Evolutionary conservation across 2,329 filamentous ascomycete species (phyloP), one percentile per base, ranked within the genome.

Genomic region (Pseudocercospora fijiensis): DNA sequence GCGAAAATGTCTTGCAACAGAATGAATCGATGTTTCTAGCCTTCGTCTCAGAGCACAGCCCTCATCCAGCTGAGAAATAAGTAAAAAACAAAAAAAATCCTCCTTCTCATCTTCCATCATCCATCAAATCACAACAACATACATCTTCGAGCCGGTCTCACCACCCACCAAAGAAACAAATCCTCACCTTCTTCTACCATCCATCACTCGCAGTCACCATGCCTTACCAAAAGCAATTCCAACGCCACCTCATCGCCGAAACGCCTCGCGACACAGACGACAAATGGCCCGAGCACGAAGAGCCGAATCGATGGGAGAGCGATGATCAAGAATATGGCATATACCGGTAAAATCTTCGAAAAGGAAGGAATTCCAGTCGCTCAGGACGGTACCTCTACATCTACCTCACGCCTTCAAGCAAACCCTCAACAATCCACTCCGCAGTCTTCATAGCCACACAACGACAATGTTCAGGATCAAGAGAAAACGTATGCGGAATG

Each of bases 401-500:
- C 5, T 8, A 41, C 13, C 13, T 37, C 33, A 37, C 33, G 33
- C 13, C 4, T 37, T 37, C 1, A 16, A 56, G 9, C 16, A 56
- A 56, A 3, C 28, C 13, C 13, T 37, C 28, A 6, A 65, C 57
- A 6, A 65, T 53, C 63, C 63, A 65, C 26, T 26, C 55, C 22
- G 37, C 59, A 3, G 41, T 59, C 43, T 65, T 65, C 49, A 58
- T 60, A 6, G 63, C 63, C 11, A 62, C 63, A 41, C 57, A 49
- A 11, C 62, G 56, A 13, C 52, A 57, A 65, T 82, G 76, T 57
- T 77, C 80, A 69, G 73, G 78, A 67, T 74, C 76, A 24, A 87
- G 77, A 71, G 84, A 87, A 75, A 88, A 88, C 0, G 81, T 84
- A 79, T 88, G 86, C 55, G 82, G 82, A 67, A 86, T 77, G 0